Conservation (phyloP, 345 rosid species). For the Eucalyptus urophylla region DNA sequence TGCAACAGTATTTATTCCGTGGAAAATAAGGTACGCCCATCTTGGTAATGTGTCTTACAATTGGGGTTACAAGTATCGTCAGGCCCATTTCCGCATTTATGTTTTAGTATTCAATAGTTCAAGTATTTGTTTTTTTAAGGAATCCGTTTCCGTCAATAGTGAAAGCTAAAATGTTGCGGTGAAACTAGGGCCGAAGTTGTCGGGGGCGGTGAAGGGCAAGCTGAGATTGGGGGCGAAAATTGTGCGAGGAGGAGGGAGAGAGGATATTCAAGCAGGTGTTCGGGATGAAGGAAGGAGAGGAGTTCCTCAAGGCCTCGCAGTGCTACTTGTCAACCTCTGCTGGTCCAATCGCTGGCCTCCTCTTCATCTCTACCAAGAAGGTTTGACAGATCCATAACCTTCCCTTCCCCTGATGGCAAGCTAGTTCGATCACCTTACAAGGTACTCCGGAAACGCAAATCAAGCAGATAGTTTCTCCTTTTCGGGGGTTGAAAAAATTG, state of each 20-base stretch:
- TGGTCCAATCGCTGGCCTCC: constrained; percentile 26
- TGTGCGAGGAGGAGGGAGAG: constrained; percentile 16
- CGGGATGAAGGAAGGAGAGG: constrained; percentile 11
- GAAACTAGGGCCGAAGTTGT: constrained; percentile 7
- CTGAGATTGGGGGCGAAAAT: constrained; percentile 20
- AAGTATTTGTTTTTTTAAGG: too few species aligned
- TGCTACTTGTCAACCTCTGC: constrained; percentile 25
- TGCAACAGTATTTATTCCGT: too few species aligned
- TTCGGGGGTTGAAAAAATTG: not conserved
- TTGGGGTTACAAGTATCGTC: too few species aligned
- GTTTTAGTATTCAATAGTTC: too few species aligned
- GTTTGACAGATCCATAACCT: constrained; percentile 5
- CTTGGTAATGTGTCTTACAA: too few species aligned
- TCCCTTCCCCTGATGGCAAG: not conserved
- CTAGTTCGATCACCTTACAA: constrained; percentile 1
- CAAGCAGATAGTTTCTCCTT: not conserved
- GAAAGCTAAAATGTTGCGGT: constrained; percentile 1
- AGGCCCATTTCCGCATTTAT: too few species aligned
- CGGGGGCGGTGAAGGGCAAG: constrained; percentile 23
- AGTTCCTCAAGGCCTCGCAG: constrained; percentile 28
- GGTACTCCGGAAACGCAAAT: not conserved
- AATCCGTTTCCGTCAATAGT: too few species aligned
- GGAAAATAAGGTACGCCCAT: too few species aligned
- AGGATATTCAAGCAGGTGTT: constrained; percentile 18
- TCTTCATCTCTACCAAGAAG: constrained; percentile 20